phyloP scores from a whole-genome alignment of 1,139 yeast genomes.

The Diutina pseudorugosa region DNA sequence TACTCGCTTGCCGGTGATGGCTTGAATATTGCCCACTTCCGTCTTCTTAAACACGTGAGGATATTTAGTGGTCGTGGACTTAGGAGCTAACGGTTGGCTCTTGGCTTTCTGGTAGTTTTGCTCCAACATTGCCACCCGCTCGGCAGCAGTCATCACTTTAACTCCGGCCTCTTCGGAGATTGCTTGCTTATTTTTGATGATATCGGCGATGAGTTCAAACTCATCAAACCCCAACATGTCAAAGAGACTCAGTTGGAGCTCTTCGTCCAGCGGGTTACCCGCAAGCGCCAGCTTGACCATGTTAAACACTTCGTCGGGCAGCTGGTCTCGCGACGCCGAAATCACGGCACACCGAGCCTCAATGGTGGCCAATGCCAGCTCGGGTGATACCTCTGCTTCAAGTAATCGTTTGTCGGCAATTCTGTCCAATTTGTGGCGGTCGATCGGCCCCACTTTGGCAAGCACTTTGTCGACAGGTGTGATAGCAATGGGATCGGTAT shows the following conservation, averaged over 20 bases:
- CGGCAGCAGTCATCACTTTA: constrained; percentile 40
- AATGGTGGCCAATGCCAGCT: neutral
- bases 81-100: constrained; percentile 13
- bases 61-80: constrained; percentile 27
- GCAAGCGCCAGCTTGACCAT: neutral
- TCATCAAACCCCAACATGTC: constrained; percentile 82
- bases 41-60: constrained; percentile 80
- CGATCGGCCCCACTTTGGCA: constrained; percentile 18
- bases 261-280: constrained; percentile 37
- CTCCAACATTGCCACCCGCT: constrained; percentile 45
- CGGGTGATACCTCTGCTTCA: neutral
- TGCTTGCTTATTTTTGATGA: constrained; percentile 40
- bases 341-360: constrained; percentile 4
- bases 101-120: constrained; percentile 30
- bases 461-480: constrained; percentile 19
- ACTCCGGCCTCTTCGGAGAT: constrained; percentile 11
- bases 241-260: constrained; percentile 53
- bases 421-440: constrained; percentile 21
- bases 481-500: constrained; percentile 19
- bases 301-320: neutral
- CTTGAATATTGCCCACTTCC: constrained; percentile 54
- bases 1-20: constrained; percentile 71
- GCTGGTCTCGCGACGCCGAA: constrained; percentile 9
- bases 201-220: constrained; percentile 59
- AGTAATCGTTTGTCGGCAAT: constrained; percentile 12